Evolutionary conservation across 176 grass and related monocot species (phyloP).

Genomic region (Oryza punctata): DNA sequence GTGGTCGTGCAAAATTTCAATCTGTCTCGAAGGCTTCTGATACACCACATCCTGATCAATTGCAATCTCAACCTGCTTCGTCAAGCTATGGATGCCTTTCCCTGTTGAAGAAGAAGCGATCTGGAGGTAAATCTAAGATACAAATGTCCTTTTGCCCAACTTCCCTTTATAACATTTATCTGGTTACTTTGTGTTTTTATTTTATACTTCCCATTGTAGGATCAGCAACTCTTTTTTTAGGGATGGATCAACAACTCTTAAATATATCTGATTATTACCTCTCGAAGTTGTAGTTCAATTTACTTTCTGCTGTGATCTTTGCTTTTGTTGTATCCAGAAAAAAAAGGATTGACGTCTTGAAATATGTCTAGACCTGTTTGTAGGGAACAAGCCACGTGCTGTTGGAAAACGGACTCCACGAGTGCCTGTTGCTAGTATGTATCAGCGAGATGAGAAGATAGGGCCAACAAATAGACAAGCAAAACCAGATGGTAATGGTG

Average conservation of each 20-base stretch:
- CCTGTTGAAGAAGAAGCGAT: slow-evolving; percentile 86
- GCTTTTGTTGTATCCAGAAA: slow-evolving; percentile 10
- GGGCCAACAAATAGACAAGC: slow-evolving; percentile 45
- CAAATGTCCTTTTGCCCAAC: slow-evolving; percentile 3
- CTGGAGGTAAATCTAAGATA: slow-evolving; percentile 71
- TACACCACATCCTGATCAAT: slow-evolving; percentile 66
- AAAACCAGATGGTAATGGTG: slow-evolving; percentile 60
- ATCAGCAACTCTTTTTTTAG: neutral
- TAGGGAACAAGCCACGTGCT: slow-evolving; percentile 67
- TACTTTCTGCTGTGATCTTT: slow-evolving; percentile 14
- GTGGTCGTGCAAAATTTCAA: slow-evolving; percentile 71
- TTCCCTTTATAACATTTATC: slow-evolving; percentile 19
- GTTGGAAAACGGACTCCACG: slow-evolving; percentile 99
- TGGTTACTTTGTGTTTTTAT: slow-evolving; percentile 18
- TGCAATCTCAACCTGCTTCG: slow-evolving; percentile 69
- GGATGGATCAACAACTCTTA: neutral
- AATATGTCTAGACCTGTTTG: slow-evolving; percentile 60
- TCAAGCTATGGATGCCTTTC: slow-evolving; percentile 87
- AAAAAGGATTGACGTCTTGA: slow-evolving; percentile 41
- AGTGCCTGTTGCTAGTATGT: slow-evolving; percentile 78
- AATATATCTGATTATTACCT: slow-evolving; percentile 31
- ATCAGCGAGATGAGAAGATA: slow-evolving; percentile 60
- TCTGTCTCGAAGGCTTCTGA: slow-evolving; percentile 69
- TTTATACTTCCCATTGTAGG: slow-evolving; percentile 11
- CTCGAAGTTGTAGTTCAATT: neutral